phyloP scores from a whole-genome alignment of 1,139 yeast species.

The Meyerozyma sp. region DNA sequence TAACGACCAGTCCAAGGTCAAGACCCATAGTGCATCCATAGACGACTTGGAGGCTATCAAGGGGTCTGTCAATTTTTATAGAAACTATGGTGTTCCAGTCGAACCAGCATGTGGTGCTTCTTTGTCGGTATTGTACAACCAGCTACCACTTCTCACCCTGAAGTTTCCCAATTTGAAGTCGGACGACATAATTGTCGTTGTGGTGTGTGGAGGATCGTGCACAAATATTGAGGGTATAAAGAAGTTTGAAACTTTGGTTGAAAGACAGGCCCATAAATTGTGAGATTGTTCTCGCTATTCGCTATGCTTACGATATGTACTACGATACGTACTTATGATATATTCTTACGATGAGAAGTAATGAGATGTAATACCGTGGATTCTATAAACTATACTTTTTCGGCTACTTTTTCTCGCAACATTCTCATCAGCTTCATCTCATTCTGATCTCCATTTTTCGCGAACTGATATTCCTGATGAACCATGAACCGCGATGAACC shows the following conservation, averaged over 20 bases:
- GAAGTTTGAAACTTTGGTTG: constrained; percentile 10
- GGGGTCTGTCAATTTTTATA: constrained; percentile 47
- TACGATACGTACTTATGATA: not conserved
- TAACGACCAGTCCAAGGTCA: constrained; percentile 23
- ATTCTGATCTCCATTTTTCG: not conserved
- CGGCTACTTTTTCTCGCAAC: not conserved
- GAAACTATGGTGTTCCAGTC: constrained; percentile 44
- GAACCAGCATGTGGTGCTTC: constrained; percentile 83
- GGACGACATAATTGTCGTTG: constrained; percentile 50
- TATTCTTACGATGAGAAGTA: not conserved
- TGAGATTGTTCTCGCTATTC: constrained; percentile 2
- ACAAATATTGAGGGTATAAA: constrained; percentile 17
- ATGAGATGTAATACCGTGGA: too few relatives aligned
- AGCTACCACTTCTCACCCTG: constrained; percentile 24
- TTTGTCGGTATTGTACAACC: constrained; percentile 44
- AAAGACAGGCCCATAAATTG: constrained; percentile 11
- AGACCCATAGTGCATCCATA: constrained; percentile 42
- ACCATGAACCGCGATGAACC: not conserved
- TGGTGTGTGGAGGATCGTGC: constrained; percentile 65
- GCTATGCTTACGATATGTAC: not conserved
- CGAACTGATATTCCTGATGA: not conserved
- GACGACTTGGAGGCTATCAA: constrained; percentile 51
- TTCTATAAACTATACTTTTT: too few relatives aligned
- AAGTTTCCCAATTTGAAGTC: constrained; percentile 25
- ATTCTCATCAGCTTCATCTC: not conserved